Evolutionary conservation across 176 grass and related monocot genomes (phyloP).

Genomic region (Oryza glaberrima): DNA sequence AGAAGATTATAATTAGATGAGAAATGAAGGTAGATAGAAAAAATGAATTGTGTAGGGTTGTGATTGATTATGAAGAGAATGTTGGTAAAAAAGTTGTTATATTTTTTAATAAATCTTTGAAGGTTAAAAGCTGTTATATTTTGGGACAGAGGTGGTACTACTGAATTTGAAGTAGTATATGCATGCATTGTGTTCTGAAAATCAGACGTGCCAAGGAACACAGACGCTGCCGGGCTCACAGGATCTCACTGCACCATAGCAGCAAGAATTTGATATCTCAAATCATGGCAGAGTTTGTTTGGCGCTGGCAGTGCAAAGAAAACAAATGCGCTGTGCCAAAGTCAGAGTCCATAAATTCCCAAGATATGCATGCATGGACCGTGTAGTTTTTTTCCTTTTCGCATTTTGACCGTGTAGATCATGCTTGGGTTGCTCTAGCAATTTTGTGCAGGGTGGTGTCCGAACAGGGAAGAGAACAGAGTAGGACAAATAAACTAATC

Average conservation of each 20-base stretch:
- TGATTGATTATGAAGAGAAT: too few species aligned
- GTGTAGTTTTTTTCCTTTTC: background rate
- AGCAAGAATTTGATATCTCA: conserved; percentile 6
- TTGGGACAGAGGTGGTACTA: too few species aligned
- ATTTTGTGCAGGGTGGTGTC: background rate
- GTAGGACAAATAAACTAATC: conserved; percentile 44
- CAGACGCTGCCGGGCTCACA: background rate
- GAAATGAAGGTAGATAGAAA: too few species aligned
- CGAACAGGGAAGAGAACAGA: conserved; percentile 10
- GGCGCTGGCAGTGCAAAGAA: background rate
- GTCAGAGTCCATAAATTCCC: background rate
- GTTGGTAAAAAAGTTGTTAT: too few species aligned
- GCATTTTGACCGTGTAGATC: background rate
- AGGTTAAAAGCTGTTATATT: too few species aligned
- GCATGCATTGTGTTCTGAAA: too few species aligned
- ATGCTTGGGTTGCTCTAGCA: conserved; percentile 14
- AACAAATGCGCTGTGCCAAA: background rate
- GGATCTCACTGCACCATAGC: background rate
- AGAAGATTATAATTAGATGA: too few species aligned
- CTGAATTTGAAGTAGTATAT: too few species aligned
- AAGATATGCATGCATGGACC: too few species aligned
- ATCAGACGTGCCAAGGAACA: too few species aligned
- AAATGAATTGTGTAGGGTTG: too few species aligned
- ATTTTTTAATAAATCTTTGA: too few species aligned
- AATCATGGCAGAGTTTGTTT: background rate